phyloP scores from a whole-genome alignment of 495 filamentous ascomycete genomes.

The Daldinia concentrica region DNA sequence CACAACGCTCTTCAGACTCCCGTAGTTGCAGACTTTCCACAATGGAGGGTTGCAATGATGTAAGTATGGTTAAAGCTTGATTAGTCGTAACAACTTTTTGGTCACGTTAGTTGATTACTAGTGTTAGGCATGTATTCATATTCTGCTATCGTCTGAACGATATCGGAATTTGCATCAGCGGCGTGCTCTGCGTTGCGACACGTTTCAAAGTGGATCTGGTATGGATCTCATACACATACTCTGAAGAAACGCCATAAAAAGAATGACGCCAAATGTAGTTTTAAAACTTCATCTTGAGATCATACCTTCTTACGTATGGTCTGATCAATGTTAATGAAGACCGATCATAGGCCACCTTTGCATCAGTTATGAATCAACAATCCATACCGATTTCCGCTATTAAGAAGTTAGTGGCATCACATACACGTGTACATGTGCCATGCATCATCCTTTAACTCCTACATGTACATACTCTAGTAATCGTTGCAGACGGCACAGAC shows the following conservation, averaged over 20 bases:
- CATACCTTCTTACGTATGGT: slow-evolving; percentile 2
- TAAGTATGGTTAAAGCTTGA: slow-evolving; percentile 7
- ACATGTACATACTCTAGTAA: slow-evolving; percentile 13
- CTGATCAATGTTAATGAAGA: not conserved
- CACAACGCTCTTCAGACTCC: slow-evolving; percentile 36
- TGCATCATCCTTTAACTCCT: slow-evolving; percentile 14
- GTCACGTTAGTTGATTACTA: not conserved
- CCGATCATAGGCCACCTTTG: not conserved
- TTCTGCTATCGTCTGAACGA: not conserved
- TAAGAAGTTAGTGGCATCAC: slow-evolving; percentile 1
- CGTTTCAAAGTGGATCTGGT: slow-evolving; percentile 3
- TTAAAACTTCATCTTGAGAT: slow-evolving; percentile 13
- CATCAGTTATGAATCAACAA: not conserved
- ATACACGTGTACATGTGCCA: slow-evolving; percentile 16
- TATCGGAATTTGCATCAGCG: not conserved
- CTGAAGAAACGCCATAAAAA: slow-evolving; percentile 10
- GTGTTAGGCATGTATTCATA: not conserved
- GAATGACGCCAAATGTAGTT: slow-evolving; percentile 17
- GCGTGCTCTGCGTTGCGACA: not conserved
- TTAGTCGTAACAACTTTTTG: not conserved
- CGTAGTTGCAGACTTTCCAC: slow-evolving; percentile 24
- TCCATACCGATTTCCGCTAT: not conserved
- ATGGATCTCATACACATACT: not conserved
- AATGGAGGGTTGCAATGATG: slow-evolving; percentile 31
- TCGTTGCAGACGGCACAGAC: slow-evolving; percentile 20